Percentiles rank a stretch among this genome's conserved stretches.
Evolutionary conservation across 306 rosid species (phyloP).

Genomic region (Canavalia ensiformis): DNA sequence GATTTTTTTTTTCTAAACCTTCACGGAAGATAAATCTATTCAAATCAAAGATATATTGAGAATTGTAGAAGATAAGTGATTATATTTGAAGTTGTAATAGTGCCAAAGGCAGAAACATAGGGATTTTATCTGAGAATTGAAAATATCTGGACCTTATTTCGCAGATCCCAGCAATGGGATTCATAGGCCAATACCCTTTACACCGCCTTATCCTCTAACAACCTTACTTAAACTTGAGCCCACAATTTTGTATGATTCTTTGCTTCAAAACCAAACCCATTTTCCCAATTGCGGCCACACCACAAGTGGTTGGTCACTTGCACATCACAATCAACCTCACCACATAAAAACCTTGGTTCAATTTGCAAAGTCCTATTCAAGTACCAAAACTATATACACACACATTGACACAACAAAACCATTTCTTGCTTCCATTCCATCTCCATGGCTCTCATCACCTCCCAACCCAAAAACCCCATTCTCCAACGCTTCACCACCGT

Average conservation of each 20-base stretch:
- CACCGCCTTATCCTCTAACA: slow-evolving; percentile 58
- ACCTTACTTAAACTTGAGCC: neutral
- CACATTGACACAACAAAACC: neutral
- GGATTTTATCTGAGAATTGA: slow-evolving; percentile 42
- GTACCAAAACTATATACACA: no score
- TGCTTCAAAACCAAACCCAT: neutral
- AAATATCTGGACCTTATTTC: slow-evolving; percentile 59
- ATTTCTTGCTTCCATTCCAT: neutral
- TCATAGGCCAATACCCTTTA: slow-evolving; percentile 32
- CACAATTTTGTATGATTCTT: neutral
- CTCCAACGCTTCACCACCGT: slow-evolving; percentile 52
- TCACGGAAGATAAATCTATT: no score
- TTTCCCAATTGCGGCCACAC: slow-evolving; percentile 27
- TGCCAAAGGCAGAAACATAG: neutral
- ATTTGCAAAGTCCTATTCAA: no score
- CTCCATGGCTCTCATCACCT: slow-evolving; percentile 71
- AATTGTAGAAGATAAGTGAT: neutral
- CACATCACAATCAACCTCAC: slow-evolving; percentile 1
- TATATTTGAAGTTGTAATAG: neutral
- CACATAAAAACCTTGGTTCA: slow-evolving; percentile 5
- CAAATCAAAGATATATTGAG: no score
- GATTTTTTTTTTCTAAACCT: no score
- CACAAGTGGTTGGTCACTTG: slow-evolving; percentile 48
- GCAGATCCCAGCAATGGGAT: slow-evolving; percentile 13
- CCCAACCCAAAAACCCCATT: slow-evolving; percentile 62